phyloP scores from a whole-genome alignment of 352 stramenopile genomes.

The Pythium phragmiticola region DNA sequence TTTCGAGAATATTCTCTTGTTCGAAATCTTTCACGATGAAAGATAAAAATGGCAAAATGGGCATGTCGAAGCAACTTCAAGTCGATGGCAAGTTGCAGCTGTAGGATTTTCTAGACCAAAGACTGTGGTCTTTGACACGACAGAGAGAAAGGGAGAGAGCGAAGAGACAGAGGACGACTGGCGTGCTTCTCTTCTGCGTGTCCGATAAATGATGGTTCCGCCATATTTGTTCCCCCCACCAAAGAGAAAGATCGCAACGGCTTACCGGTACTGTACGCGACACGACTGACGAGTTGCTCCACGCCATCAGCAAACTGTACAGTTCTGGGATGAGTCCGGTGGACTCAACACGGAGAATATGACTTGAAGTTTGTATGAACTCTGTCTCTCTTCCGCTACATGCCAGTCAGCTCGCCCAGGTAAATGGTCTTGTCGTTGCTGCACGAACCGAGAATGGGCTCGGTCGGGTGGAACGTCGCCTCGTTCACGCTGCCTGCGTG shows the following conservation, averaged over 20 bases:
- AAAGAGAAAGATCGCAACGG: no score
- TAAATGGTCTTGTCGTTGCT: slow-evolving; percentile 87
- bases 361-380: neutral
- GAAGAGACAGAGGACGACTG: no score
- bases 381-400: slow-evolving; percentile 1
- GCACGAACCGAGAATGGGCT: slow-evolving; percentile 84
- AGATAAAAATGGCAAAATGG: neutral
- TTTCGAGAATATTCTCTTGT: slow-evolving; percentile 30
- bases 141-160: no score
- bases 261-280: no score
- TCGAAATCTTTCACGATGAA: slow-evolving; percentile 15
- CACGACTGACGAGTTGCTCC: no score
- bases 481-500: slow-evolving; percentile 95
- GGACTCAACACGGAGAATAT: neutral
- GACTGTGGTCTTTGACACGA: no score
- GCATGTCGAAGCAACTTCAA: slow-evolving; percentile 20
- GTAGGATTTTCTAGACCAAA: neutral
- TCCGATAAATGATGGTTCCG: no score
- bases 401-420: slow-evolving; percentile 63
- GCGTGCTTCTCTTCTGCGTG: no score
- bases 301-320: no score
- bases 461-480: slow-evolving; percentile 87
- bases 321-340: neutral
- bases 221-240: no score
- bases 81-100: slow-evolving; percentile 2